phyloP scores from a whole-genome alignment of 768 basidiomycete genomes.

The Rhodotorula babjevae region DNA sequence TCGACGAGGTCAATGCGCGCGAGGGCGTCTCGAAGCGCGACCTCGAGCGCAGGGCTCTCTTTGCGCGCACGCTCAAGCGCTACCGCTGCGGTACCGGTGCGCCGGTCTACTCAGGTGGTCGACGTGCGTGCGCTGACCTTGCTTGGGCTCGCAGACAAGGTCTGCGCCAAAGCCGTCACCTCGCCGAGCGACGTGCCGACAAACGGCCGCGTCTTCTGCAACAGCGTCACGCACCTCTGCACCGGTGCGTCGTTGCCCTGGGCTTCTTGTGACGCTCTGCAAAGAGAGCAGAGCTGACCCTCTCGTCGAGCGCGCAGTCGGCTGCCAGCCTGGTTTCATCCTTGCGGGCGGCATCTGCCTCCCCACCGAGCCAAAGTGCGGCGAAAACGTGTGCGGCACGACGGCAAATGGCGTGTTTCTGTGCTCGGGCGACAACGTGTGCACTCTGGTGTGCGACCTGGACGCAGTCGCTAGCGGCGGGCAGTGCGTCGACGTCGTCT shows the following conservation, averaged over 20 bases:
- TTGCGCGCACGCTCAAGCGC: constrained; percentile 4
- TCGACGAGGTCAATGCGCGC: neutral
- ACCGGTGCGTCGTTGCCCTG: neutral
- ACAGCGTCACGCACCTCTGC: constrained; percentile 17
- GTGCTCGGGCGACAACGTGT: constrained; percentile 14
- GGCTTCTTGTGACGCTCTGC: no score
- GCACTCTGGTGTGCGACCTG: constrained; percentile 13
- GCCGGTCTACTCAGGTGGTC: neutral
- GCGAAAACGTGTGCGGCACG: constrained; percentile 13
- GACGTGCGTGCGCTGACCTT: no score
- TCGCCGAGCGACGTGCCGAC: constrained; percentile 17
- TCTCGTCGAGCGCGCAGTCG: neutral
- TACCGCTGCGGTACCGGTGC: constrained; percentile 6
- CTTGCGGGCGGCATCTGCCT: constrained; percentile 18
- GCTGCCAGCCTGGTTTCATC: constrained; percentile 14
- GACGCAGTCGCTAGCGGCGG: neutral
- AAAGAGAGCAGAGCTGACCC: no score
- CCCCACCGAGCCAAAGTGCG: constrained; percentile 10
- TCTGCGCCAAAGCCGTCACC: constrained; percentile 14
- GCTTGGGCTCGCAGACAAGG: neutral
- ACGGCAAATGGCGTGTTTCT: constrained; percentile 15
- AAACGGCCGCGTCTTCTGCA: constrained; percentile 30
- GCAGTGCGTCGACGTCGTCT: neutral
- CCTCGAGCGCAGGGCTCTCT: constrained; percentile 4
- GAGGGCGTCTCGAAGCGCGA: neutral